Evolutionary conservation across 148 eudicot species (phyloP).

Genomic region (Gaultheria prostrata): DNA sequence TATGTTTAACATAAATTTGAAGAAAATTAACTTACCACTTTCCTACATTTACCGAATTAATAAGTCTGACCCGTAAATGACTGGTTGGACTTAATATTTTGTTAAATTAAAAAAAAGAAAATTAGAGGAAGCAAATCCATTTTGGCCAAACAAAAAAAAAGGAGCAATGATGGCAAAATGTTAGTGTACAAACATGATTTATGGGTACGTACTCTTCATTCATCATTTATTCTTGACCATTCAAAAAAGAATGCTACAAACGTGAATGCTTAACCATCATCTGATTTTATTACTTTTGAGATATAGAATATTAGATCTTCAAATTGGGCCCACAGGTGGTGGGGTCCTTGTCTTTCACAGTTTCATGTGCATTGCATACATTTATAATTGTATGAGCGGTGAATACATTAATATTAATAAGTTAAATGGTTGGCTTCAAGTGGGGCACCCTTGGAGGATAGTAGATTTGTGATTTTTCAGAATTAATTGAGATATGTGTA

Average conservation of each 20-base stretch:
- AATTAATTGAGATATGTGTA: too few species aligned
- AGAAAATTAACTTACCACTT: too few species aligned
- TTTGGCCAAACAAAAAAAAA: slow-evolving; percentile 3
- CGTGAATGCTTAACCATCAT: slow-evolving; percentile 32
- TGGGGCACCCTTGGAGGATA: too few species aligned
- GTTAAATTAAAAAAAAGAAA: not conserved
- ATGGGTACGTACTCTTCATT: slow-evolving; percentile 21
- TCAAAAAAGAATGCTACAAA: slow-evolving; percentile 17
- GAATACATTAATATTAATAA: too few species aligned
- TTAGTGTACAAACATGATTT: slow-evolving; percentile 11
- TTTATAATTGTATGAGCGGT: not conserved
- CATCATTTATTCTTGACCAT: slow-evolving; percentile 35
- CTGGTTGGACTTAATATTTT: too few species aligned
- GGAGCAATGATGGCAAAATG: slow-evolving; percentile 22
- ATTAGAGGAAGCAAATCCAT: not conserved
- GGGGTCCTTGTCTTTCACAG: slow-evolving; percentile 7
- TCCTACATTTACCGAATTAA: not conserved
- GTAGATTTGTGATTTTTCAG: too few species aligned
- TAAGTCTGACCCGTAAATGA: too few species aligned
- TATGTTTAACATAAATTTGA: too few species aligned
- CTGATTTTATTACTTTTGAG: slow-evolving; percentile 18
- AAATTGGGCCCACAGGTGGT: slow-evolving; percentile 10
- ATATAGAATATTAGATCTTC: slow-evolving; percentile 23
- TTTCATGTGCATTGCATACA: slow-evolving; percentile 10
- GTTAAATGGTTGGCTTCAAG: too few species aligned